Conservation (phyloP, 345 rosid genomes). For the Anastatica hierochuntica region DNA sequence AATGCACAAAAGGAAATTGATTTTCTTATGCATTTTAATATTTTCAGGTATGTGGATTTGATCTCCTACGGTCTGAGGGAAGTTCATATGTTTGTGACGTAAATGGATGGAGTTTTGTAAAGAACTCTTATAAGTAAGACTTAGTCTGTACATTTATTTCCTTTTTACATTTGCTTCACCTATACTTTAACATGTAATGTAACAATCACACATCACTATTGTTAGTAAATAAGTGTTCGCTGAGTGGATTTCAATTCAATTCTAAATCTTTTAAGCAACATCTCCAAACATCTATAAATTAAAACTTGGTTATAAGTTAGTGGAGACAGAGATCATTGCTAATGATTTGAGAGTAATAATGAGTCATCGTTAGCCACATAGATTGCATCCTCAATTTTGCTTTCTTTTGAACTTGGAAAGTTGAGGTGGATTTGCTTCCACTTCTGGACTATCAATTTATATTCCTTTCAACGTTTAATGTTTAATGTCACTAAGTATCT, state of each 20-base stretch:
- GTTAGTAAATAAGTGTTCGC: not conserved
- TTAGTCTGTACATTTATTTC: not conserved
- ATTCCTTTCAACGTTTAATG: not conserved
- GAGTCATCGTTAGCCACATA: no score
- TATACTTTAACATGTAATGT: no score
- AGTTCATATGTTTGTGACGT: conserved; percentile 97
- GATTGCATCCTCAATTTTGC: conserved; percentile 1
- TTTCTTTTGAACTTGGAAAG: conserved; percentile 1
- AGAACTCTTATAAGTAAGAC: conserved; percentile 92
- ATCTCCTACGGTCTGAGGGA: conserved; percentile 94
- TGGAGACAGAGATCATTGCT: not conserved
- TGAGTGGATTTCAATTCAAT: not conserved
- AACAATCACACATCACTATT: not conserved
- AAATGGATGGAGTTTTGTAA: conserved; percentile 99
- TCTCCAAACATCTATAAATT: no score
- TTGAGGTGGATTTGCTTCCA: not conserved
- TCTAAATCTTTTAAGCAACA: not conserved
- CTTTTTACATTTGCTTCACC: not conserved
- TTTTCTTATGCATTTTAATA: conserved; percentile 1
- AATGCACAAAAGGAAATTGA: not conserved
- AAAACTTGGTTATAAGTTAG: conserved; percentile 4
- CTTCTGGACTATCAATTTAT: not conserved
- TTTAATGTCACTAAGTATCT: conserved; percentile 7
- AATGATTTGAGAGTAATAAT: no score
- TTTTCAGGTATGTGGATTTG: conserved; percentile 95